phyloP scores from a whole-genome alignment of 2,329 filamentous ascomycete species.

The Alternaria postmessia region DNA sequence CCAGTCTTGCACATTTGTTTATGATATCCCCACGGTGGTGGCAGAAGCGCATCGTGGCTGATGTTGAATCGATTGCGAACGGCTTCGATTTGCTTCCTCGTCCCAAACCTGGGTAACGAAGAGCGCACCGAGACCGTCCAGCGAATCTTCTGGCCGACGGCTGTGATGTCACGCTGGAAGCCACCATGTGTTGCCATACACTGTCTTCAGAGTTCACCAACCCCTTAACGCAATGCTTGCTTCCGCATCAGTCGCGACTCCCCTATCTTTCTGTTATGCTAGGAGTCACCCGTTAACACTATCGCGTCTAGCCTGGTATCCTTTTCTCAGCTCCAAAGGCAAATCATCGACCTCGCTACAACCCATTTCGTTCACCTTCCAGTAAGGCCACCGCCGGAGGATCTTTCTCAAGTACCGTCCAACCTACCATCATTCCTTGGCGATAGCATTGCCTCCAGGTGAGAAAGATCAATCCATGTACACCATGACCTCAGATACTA shows the following conservation, averaged over 20 bases:
- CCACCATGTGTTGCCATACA: conserved; percentile 19
- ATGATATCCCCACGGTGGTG: conserved; percentile 12
- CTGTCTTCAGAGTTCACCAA: conserved; percentile 15
- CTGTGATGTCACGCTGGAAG: conserved; percentile 13
- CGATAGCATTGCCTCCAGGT: conserved; percentile 60
- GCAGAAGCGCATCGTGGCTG: conserved; percentile 2
- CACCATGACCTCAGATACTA: not conserved
- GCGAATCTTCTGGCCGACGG: conserved; percentile 18
- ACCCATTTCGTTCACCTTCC: conserved; percentile 63
- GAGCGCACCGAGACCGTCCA: conserved; percentile 19
- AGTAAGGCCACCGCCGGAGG: conserved; percentile 59
- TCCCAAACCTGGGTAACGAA: conserved; percentile 15
- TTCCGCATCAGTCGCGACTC: not conserved
- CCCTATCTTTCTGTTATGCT: not conserved
- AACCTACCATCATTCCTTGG: conserved; percentile 64
- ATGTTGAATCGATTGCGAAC: conserved; percentile 4
- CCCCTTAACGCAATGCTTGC: conserved; percentile 15
- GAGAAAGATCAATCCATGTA: conserved; percentile 11
- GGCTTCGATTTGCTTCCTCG: conserved; percentile 9
- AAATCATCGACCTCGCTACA: conserved; percentile 61
- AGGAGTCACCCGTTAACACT: conserved; percentile 7
- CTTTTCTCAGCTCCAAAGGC: conserved; percentile 60
- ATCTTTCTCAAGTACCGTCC: conserved; percentile 61
- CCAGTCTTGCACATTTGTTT: conserved; percentile 29
- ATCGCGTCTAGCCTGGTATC: conserved; percentile 56